These are phyloP conservation scores for Boletus patriciae DNA, from an alignment of 768 basidiomycete genomes.

Conservation along the genomic window DNA sequence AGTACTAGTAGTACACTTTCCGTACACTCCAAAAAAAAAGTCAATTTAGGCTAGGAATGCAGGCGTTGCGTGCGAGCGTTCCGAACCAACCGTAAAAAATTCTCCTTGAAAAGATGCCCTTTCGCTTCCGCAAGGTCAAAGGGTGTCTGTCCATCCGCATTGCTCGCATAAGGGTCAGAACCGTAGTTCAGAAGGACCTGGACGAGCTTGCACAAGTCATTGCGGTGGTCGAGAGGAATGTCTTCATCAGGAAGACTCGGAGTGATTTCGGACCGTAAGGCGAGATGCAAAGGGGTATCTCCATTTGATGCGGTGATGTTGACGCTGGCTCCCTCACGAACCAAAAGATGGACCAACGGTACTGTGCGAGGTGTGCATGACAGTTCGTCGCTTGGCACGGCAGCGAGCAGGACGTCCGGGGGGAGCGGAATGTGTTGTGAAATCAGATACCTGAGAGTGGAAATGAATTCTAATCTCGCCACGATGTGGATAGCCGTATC, in stretches of 20 bases:
- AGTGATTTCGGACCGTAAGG: too few species aligned
- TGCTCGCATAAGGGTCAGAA: background rate
- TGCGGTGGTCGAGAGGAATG: background rate
- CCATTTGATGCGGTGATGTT: background rate
- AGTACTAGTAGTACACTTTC: background rate
- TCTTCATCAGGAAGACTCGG: too few species aligned
- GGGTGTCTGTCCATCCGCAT: background rate
- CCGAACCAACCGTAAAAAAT: conserved; percentile 1
- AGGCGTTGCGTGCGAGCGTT: background rate
- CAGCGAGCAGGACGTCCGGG: background rate
- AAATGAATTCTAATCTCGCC: background rate
- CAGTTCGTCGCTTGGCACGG: background rate
- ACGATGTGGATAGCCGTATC: background rate
- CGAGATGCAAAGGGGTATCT: background rate
- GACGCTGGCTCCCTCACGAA: background rate
- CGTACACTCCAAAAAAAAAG: background rate
- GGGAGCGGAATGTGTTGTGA: background rate
- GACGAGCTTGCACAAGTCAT: background rate
- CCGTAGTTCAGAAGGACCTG: background rate
- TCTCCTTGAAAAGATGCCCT: background rate
- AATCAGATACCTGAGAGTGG: background rate
- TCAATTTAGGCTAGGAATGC: background rate
- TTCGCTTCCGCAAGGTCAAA: background rate
- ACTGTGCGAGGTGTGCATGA: background rate
- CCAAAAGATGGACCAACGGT: background rate